Conservation (phyloP, 352 stramenopile genomes). For the Globisporangium rhizosaccharum region DNA sequence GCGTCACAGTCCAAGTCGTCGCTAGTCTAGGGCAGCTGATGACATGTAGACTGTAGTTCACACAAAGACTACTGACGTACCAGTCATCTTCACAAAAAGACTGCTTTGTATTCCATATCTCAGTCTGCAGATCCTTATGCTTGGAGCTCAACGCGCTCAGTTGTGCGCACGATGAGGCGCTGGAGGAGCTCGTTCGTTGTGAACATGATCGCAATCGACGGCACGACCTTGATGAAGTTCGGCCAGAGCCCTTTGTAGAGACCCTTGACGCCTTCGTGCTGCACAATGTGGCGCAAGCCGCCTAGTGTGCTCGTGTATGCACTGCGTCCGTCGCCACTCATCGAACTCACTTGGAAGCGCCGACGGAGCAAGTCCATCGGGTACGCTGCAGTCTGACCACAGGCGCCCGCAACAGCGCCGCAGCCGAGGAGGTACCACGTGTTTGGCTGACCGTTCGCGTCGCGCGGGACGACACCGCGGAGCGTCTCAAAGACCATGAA, state of each 20-base stretch:
- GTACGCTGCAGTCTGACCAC: conserved; percentile 65
- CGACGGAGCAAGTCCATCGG: conserved; percentile 73
- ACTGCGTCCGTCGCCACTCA: conserved; percentile 16
- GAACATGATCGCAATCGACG: conserved; percentile 80
- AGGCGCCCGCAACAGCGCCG: conserved; percentile 59
- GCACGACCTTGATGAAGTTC: conserved; percentile 78
- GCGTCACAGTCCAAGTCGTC: not conserved
- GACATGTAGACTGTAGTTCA: not conserved
- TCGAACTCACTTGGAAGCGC: conserved; percentile 59
- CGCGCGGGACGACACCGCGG: conserved; percentile 32
- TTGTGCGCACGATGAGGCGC: conserved; percentile 14
- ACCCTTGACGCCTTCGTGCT: conserved; percentile 42
- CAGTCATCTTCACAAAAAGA: too few species aligned
- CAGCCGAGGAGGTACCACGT: conserved; percentile 50
- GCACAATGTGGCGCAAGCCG: conserved; percentile 39
- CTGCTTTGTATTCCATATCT: too few species aligned
- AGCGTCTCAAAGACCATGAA: conserved; percentile 76
- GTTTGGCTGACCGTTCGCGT: conserved; percentile 43
- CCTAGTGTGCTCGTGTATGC: conserved; percentile 52
- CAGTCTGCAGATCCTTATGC: not conserved
- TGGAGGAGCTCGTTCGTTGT: conserved; percentile 75
- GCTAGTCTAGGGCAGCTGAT: not conserved
- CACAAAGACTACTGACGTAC: not conserved
- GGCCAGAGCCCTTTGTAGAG: conserved; percentile 65
- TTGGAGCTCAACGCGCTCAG: conserved; percentile 10